A percentile compares a stretch with the other conserved stretches of the same genome.
Evolutionary conservation across 2,329 filamentous ascomycete genomes (phyloP).

Genomic region (Macrophomina tecta): DNA sequence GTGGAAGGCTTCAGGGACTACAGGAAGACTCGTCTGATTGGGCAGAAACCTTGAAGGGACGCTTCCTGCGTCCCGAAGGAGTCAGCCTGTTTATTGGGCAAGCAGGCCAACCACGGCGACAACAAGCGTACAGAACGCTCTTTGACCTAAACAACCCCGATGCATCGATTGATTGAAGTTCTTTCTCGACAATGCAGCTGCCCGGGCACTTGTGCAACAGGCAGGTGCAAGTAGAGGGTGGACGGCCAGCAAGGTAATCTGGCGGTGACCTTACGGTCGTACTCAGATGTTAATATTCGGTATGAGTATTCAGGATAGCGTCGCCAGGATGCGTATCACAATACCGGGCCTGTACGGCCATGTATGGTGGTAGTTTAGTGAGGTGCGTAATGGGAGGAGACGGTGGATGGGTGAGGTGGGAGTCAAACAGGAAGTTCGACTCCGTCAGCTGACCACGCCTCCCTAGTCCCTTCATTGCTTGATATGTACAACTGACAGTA

Average conservation of each 20-base stretch:
- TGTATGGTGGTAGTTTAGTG: not conserved
- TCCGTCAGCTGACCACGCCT: conserved; percentile 3
- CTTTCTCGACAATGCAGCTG: not conserved
- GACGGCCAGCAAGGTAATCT: not conserved
- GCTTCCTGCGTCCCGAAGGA: no score
- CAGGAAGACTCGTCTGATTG: not conserved
- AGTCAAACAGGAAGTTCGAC: not conserved
- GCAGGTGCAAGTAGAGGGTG: not conserved
- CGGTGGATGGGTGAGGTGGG: not conserved
- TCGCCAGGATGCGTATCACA: not conserved
- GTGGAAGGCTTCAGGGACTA: not conserved
- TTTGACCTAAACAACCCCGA: not conserved
- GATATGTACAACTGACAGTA: no score
- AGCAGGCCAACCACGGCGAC: no score
- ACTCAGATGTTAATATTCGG: not conserved
- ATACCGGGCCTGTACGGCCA: not conserved
- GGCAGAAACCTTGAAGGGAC: not conserved
- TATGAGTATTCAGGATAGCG: not conserved
- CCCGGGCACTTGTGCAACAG: not conserved
- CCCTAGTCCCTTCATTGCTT: no score
- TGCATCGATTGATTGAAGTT: not conserved
- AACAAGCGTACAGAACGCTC: no score
- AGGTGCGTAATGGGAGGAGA: not conserved
- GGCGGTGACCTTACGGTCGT: not conserved
- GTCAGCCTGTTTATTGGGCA: not conserved